Percentiles rank a stretch among this genome's conserved stretches.
Conservation (phyloP, 129 eudicot species). For the Flaveria brownii region DNA sequence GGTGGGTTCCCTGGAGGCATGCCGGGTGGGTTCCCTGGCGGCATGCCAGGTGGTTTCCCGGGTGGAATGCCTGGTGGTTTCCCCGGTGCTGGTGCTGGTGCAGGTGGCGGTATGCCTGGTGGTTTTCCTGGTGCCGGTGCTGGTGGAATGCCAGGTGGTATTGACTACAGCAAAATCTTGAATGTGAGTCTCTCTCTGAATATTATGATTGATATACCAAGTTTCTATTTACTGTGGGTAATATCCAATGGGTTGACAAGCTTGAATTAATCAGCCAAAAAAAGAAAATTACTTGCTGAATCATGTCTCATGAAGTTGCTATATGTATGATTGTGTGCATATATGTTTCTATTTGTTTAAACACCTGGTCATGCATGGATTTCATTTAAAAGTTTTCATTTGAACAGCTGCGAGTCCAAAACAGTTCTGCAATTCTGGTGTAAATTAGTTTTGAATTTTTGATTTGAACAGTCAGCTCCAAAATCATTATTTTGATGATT, state of each 20-base stretch:
- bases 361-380: neutral
- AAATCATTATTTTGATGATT: neutral
- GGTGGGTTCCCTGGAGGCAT: conserved; percentile 68
- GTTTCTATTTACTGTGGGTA: neutral
- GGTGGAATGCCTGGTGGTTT: conserved; percentile 44
- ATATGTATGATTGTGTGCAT: neutral
- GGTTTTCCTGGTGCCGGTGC: conserved; percentile 52
- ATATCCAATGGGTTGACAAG: neutral
- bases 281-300: neutral
- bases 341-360: neutral
- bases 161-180: conserved; percentile 85
- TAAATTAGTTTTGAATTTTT: neutral
- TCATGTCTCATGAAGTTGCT: neutral
- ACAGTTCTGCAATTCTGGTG: neutral
- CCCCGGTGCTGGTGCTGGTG: conserved; percentile 37
- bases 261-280: neutral
- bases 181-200: conserved; percentile 49
- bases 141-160: conserved; percentile 68
- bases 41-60: conserved; percentile 58
- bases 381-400: neutral
- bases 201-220: neutral
- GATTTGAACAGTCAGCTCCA: neutral
- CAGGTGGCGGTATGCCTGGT: conserved; percentile 54
- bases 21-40: conserved; percentile 63
- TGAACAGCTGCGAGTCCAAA: neutral